Evolutionary conservation across 768 basidiomycete species (phyloP).

Genomic region (Trametes cingulata): DNA sequence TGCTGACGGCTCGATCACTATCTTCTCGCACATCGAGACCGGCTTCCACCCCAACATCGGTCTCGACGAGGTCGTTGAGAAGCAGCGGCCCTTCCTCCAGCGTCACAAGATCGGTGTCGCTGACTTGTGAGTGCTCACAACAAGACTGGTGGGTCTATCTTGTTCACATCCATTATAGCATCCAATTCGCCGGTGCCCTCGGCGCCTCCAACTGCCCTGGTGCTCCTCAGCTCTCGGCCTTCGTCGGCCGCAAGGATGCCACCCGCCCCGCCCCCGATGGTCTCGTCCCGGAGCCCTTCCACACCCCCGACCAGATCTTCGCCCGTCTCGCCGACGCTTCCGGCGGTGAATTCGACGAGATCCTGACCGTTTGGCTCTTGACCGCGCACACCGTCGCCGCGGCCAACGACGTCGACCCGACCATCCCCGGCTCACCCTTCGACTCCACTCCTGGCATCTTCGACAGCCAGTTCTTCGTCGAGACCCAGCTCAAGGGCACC

Average conservation of each 20-base stretch:
- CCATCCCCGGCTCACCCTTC: constrained; percentile 35
- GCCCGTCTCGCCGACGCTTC: constrained; percentile 36
- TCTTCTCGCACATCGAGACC: constrained; percentile 43
- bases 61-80: constrained; percentile 33
- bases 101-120: constrained; percentile 11
- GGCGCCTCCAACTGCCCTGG: constrained; percentile 42
- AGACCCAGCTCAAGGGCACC: constrained; percentile 41
- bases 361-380: constrained; percentile 38
- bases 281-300: constrained; percentile 39
- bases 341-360: constrained; percentile 32
- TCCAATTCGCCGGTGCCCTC: constrained; percentile 49
- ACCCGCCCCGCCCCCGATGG: constrained; percentile 31
- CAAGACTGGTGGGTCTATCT: too few relatives aligned
- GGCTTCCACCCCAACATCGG: constrained; percentile 46
- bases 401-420: constrained; percentile 27
- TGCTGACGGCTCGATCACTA: constrained; percentile 49
- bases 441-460: constrained; percentile 32
- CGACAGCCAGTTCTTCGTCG: constrained; percentile 37
- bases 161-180: constrained; percentile 29
- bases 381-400: constrained; percentile 32
- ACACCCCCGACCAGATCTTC: constrained; percentile 28
- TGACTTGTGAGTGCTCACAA: constrained; percentile 6
- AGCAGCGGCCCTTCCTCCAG: constrained; percentile 10
- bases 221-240: constrained; percentile 7
- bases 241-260: constrained; percentile 30